Conservation (phyloP, 2,329 filamentous ascomycete genomes). For the Cordyceps sp. region DNA sequence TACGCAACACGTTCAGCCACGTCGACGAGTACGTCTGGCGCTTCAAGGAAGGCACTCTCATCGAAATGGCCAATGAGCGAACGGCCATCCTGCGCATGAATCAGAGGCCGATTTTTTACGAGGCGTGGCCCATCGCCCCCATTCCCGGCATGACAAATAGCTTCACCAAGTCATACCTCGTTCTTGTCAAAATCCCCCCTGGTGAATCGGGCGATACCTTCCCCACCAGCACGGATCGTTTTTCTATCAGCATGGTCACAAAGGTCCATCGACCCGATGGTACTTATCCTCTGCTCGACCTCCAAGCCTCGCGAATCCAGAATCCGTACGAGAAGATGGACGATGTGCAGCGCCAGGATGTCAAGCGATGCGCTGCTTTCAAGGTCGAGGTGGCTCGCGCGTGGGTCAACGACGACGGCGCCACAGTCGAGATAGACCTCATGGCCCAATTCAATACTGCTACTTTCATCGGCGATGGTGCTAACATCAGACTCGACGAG, state of each 20-base stretch:
- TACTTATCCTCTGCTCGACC: constrained; percentile 9
- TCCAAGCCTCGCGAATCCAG: constrained; percentile 9
- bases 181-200: constrained; percentile 11
- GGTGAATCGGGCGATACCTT: constrained; percentile 7
- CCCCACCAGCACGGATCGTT: constrained; percentile 11
- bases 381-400: constrained; percentile 16
- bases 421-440: constrained; percentile 25
- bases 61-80: constrained; percentile 17
- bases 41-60: constrained; percentile 15
- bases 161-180: constrained; percentile 14
- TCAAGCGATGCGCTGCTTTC: constrained; percentile 13
- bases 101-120: constrained; percentile 5
- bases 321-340: constrained; percentile 14
- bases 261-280: constrained; percentile 7
- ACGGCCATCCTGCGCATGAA: constrained; percentile 10
- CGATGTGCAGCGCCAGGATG: constrained; percentile 1
- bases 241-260: constrained; percentile 11
- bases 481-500: constrained; percentile 5
- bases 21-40: constrained; percentile 10
- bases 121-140: constrained; percentile 14
- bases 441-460: constrained; percentile 48
- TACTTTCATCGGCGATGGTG: constrained; percentile 16
- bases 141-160: constrained; percentile 12
- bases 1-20: constrained; percentile 7
- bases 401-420: constrained; percentile 9